A percentile compares a stretch with the other conserved stretches of the same genome.
Conservation (phyloP, 345 rosid species). For the Balakata baccata region DNA sequence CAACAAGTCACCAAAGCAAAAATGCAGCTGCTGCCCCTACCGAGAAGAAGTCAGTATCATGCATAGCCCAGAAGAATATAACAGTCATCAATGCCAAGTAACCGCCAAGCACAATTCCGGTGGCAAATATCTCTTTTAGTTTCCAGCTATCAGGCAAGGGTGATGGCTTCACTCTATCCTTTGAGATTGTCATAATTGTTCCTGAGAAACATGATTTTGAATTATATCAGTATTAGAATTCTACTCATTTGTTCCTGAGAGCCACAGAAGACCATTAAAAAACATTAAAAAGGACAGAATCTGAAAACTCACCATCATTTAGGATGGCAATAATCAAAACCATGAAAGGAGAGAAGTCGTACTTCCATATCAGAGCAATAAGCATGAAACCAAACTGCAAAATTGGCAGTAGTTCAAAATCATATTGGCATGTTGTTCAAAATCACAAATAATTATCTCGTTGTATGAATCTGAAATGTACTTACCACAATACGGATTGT, state of each 20-base stretch:
- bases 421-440: neutral
- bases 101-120: constrained; percentile 33
- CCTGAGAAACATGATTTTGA: constrained; percentile 1
- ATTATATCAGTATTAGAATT: neutral
- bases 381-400: constrained; percentile 34
- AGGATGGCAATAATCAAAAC: constrained; percentile 36
- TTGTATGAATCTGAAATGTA: neutral
- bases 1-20: neutral
- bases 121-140: constrained; percentile 32
- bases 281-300: neutral
- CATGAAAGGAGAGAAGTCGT: constrained; percentile 37
- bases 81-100: constrained; percentile 32
- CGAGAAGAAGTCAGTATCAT: constrained; percentile 25
- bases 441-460: neutral
- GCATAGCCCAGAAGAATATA: constrained; percentile 30
- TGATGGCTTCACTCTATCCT: constrained; percentile 36
- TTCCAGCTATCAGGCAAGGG: constrained; percentile 36
- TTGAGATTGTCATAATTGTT: constrained; percentile 38
- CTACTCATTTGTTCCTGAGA: neutral
- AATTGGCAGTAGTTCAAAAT: neutral
- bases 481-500: constrained; percentile 37
- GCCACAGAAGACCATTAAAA: neutral
- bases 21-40: neutral
- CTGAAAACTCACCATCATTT: constrained; percentile 26
- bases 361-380: constrained; percentile 32